Evolutionary conservation across 1,139 yeast genomes (phyloP), one percentile per base, ranked within the genome.

Genomic region (Fermentozyma sake): DNA sequence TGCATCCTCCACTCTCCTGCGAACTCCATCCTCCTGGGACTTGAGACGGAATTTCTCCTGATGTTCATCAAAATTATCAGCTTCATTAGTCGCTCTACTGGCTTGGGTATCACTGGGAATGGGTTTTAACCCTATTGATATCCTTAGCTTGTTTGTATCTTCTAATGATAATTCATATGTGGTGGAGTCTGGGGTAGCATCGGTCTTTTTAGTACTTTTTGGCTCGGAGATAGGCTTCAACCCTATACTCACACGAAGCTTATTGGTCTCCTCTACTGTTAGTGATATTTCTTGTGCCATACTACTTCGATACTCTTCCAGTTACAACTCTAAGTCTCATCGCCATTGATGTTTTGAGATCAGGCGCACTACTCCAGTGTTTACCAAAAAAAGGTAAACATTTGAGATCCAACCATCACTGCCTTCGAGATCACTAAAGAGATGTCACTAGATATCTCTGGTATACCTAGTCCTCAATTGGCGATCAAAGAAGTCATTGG

Each of bases 221-320:
- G 28, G 28, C 5, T 30, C 37, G 4, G 60, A 60, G 8, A 73
- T 68, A 3, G 70, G 72, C 21, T 61, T 60, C 17, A 75, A 50
- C 0, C 81, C 81, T 12, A 74, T 35, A 18, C 71, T 59, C 5
- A 50, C 34, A 23, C 83, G 55, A 4, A 63, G 57, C 35, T 47
- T 51, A 34, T 64, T 63, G 1, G 71, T 64, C 30, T 64, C 70
- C 23, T 51, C 64, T 1, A 64, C 28, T 1, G 64, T 52, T 16
- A 62, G 44, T 14, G 61, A 51, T 26, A 59, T 47, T 32, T 56
- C 64, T 23, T 50, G 18, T n/a, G n/a, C n/a, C n/a, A n/a, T n/a
- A n/a, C 19, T 14, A 16, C n/a, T n/a, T n/a, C n/a, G n/a, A n/a
- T n/a, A n/a, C n/a, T n/a, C n/a, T n/a, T n/a, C n/a, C n/a, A n/a